Evolutionary conservation across 306 rosid genomes (phyloP).

Genomic region (Senna siamea): DNA sequence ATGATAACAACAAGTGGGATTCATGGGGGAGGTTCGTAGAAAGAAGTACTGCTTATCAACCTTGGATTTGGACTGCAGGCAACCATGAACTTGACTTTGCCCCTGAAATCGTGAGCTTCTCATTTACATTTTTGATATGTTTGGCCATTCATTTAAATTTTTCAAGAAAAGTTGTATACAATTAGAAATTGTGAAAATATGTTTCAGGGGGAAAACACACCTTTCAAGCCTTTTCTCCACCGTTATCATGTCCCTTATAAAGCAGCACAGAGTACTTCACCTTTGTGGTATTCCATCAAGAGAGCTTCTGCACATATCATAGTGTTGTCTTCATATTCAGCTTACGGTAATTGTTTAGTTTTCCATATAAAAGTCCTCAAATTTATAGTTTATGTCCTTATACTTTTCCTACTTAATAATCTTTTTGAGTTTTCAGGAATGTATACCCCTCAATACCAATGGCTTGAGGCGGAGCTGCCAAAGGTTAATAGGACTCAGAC

Average conservation of each 20-base stretch:
- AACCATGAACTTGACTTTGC: conserved; percentile 83
- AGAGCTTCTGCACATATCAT: no score
- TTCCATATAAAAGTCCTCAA: no score
- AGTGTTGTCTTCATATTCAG: conserved; percentile 84
- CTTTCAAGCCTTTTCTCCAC: conserved; percentile 62
- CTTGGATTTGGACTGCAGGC: conserved; percentile 97
- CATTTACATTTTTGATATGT: not conserved
- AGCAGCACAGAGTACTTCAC: conserved; percentile 67
- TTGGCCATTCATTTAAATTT: not conserved
- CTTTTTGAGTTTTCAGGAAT: conserved; percentile 47
- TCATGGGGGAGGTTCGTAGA: conserved; percentile 88
- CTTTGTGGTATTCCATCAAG: no score
- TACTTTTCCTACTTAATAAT: not conserved
- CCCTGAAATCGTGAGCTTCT: conserved; percentile 68
- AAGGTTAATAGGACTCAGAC: conserved; percentile 79
- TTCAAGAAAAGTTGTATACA: no score
- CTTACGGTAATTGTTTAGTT: conserved; percentile 56
- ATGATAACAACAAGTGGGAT: conserved; percentile 83
- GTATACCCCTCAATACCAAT: conserved; percentile 79
- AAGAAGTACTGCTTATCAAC: conserved; percentile 89
- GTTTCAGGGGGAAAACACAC: conserved; percentile 66
- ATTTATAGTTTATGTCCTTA: not conserved
- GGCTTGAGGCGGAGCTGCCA: conserved; percentile 72
- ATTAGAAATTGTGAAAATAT: not conserved
- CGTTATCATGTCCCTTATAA: conserved; percentile 66